phyloP scores from a whole-genome alignment of 2,329 filamentous ascomycete genomes.

The Exophiala calicioides region DNA sequence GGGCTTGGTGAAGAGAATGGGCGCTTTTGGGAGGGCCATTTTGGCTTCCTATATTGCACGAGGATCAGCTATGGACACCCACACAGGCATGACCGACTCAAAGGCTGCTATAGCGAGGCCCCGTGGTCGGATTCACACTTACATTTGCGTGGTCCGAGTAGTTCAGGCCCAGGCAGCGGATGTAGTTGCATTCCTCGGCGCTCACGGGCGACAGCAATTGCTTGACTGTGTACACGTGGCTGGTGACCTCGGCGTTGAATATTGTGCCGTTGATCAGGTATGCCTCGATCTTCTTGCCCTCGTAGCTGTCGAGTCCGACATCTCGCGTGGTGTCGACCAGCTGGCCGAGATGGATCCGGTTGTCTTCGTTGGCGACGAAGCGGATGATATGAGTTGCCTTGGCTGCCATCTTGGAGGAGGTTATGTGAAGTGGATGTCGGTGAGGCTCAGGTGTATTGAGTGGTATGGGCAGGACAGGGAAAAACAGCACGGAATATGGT shows the following conservation, averaged over 20 bases:
- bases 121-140: slow-evolving; percentile 2
- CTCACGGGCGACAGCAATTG: slow-evolving; percentile 31
- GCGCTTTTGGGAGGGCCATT: slow-evolving; percentile 40
- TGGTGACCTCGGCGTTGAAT: slow-evolving; percentile 40
- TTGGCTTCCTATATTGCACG: slow-evolving; percentile 39
- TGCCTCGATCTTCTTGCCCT: slow-evolving; percentile 38
- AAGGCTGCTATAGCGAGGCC: too few relatives aligned
- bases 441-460: too few relatives aligned
- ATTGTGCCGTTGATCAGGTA: slow-evolving; percentile 38
- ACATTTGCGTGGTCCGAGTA: slow-evolving; percentile 43
- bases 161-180: slow-evolving; percentile 52
- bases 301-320: slow-evolving; percentile 38
- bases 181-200: slow-evolving; percentile 32
- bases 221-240: slow-evolving; percentile 31
- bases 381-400: slow-evolving; percentile 46
- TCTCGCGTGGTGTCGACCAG: slow-evolving; percentile 39
- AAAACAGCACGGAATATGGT: too few relatives aligned
- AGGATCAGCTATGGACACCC: too few relatives aligned
- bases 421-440: too few relatives aligned
- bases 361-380: slow-evolving; percentile 46
- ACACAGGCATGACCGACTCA: too few relatives aligned
- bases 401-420: slow-evolving; percentile 17
- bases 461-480: too few relatives aligned
- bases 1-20: slow-evolving; percentile 44
- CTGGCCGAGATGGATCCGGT: slow-evolving; percentile 44